Evolutionary conservation across 2,329 filamentous ascomycete genomes (phyloP).

Genomic region (Cercospora zeae-maydis): DNA sequence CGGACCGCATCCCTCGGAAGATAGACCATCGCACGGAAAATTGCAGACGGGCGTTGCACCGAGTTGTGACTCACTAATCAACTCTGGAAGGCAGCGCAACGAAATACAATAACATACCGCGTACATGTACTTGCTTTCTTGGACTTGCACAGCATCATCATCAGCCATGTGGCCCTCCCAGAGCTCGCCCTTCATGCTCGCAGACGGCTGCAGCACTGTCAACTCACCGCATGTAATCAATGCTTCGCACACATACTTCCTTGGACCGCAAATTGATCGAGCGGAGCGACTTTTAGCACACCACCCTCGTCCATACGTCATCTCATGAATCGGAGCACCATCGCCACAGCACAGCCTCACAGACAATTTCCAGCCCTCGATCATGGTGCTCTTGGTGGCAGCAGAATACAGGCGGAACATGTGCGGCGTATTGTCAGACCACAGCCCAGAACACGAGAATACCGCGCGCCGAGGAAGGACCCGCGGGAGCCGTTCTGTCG

Average conservation of each 20-base stretch:
- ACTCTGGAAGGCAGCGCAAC: neutral
- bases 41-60: neutral
- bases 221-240: neutral
- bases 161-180: neutral
- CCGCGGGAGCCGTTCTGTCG: constrained; percentile 6
- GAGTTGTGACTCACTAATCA: neutral
- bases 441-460: constrained; percentile 9
- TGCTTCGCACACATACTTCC: neutral
- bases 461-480: constrained; percentile 2
- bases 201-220: neutral
- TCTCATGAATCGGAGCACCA: neutral
- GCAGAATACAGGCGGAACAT: constrained; percentile 10
- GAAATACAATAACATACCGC: neutral
- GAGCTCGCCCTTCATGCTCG: neutral
- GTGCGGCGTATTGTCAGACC: neutral
- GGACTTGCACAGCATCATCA: neutral
- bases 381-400: constrained; percentile 5
- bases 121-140: neutral
- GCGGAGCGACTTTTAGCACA: neutral
- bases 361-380: neutral
- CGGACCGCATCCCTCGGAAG: neutral
- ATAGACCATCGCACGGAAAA: no score
- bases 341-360: constrained; percentile 1
- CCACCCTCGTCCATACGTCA: neutral
- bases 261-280: neutral